Conservation (phyloP, 1,139 yeast genomes). For the Blastobotrys illinoisensis region DNA sequence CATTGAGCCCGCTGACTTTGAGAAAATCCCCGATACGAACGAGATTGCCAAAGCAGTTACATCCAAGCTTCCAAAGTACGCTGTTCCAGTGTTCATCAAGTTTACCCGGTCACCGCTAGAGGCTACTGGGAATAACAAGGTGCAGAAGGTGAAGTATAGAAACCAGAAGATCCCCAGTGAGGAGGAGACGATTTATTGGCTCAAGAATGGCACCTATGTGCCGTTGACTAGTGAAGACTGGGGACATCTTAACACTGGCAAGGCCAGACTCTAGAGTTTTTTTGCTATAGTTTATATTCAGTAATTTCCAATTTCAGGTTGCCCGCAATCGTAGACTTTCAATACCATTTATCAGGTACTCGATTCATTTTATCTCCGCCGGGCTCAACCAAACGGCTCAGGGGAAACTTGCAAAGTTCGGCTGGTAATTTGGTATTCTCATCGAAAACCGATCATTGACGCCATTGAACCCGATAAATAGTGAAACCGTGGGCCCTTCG, state of each 20-base stretch:
- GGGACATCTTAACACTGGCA: conserved; percentile 31
- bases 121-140: conserved; percentile 79
- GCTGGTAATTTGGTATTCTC: too few species aligned
- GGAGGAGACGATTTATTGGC: conserved; percentile 63
- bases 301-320: too few species aligned
- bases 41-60: conserved; percentile 39
- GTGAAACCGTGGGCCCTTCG: too few species aligned
- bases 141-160: conserved; percentile 71
- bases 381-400: too few species aligned
- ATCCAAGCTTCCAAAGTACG: conserved; percentile 69
- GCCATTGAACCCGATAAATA: too few species aligned
- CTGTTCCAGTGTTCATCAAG: conserved; percentile 79
- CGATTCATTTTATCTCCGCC: too few species aligned
- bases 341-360: too few species aligned
- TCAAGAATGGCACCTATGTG: conserved; percentile 51
- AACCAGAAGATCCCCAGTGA: conserved; percentile 76
- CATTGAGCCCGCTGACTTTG: conserved; percentile 36
- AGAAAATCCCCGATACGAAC: conserved; percentile 30
- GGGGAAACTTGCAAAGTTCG: too few species aligned
- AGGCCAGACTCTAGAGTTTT: conserved; percentile 8
- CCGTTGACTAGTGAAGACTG: conserved; percentile 56
- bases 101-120: conserved; percentile 51
- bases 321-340: too few species aligned
- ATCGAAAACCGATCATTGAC: too few species aligned
- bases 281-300: too few species aligned